Conservation (phyloP, 2,329 filamentous ascomycete species). For the Alternaria viburni region DNA sequence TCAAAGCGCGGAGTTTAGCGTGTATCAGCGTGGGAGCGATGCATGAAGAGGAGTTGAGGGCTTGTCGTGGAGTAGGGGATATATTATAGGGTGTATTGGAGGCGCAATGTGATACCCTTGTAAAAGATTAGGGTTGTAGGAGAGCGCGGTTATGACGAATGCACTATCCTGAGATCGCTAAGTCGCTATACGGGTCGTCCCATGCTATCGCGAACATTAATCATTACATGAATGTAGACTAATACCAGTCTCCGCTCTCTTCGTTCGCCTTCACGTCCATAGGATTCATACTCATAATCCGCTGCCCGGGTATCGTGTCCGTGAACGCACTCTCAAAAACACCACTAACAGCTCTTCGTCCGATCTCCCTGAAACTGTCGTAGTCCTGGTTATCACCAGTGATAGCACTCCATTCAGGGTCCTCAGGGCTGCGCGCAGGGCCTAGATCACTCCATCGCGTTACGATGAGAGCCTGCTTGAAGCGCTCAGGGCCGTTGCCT, state of each 20-base stretch:
- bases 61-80: background rate
- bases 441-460: constrained; percentile 69
- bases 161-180: background rate
- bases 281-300: constrained; percentile 65
- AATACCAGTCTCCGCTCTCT: constrained; percentile 66
- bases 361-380: constrained; percentile 61
- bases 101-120: background rate
- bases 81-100: background rate
- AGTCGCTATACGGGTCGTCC: background rate
- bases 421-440: constrained; percentile 55
- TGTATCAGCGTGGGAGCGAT: background rate
- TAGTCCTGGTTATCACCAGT: constrained; percentile 51
- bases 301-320: constrained; percentile 63
- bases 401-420: constrained; percentile 61
- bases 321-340: constrained; percentile 65
- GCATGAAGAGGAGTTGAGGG: background rate
- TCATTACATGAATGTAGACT: background rate
- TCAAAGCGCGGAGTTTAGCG: background rate
- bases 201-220: background rate
- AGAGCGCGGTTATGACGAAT: background rate
- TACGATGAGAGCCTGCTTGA: constrained; percentile 66
- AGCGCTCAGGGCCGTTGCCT: constrained; percentile 52
- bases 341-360: constrained; percentile 63
- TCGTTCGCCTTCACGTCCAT: constrained; percentile 61
- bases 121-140: background rate